Conservation (phyloP, 1,284 basidiomycete species). For the Melampsora abietis-canadensis region DNA sequence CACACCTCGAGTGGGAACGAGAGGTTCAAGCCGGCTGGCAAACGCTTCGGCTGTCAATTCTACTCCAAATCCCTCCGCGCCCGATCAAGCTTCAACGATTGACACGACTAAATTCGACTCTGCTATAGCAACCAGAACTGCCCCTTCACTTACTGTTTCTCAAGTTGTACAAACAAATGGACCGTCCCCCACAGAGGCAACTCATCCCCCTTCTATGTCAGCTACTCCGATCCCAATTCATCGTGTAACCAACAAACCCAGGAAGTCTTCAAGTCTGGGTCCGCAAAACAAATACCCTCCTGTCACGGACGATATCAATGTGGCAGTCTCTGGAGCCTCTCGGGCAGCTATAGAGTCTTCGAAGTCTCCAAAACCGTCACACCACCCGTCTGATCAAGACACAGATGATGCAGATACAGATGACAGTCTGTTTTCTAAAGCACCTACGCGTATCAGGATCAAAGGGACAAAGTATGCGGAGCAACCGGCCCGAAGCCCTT, state of each 20-base stretch:
- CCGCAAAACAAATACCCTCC: background rate
- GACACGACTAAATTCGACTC: background rate
- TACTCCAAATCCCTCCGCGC: background rate
- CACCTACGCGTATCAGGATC: conserved; percentile 10
- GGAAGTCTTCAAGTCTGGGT: background rate
- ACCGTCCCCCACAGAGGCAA: background rate
- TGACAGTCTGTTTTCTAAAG: conserved; percentile 19
- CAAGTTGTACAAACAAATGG: background rate
- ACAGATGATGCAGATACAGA: background rate
- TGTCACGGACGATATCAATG: no score
- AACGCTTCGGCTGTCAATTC: conserved; percentile 5
- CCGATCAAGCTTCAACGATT: background rate
- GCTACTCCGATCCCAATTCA: background rate
- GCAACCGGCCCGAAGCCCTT: background rate
- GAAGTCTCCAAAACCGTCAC: no score
- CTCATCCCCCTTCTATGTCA: background rate
- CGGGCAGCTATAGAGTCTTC: no score
- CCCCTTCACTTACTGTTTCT: background rate
- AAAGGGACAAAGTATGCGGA: conserved; percentile 9
- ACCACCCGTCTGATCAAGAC: no score
- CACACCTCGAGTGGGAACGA: conserved; percentile 15
- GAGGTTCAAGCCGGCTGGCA: conserved; percentile 34
- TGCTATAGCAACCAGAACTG: background rate
- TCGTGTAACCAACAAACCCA: conserved; percentile 1
- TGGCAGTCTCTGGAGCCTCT: no score